phyloP scores from a whole-genome alignment of 257 asterid genomes.

The Penstemon newberryi region DNA sequence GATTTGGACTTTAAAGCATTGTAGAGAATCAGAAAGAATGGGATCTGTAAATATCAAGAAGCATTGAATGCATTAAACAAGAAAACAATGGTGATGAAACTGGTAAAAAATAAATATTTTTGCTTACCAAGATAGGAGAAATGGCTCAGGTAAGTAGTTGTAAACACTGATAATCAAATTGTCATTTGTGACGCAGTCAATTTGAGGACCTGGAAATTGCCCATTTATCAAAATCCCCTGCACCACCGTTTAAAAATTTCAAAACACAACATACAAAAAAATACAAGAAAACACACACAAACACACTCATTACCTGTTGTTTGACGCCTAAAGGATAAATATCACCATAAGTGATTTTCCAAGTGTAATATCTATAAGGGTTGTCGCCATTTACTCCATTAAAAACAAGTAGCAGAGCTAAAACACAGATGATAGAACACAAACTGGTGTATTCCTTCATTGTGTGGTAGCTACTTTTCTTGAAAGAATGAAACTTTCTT shows the following conservation, averaged over 20 bases:
- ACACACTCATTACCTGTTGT: conserved; percentile 58
- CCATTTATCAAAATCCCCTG: conserved; percentile 96
- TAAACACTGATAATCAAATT: conserved; percentile 85
- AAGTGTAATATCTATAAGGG: conserved; percentile 80
- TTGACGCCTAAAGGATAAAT: conserved; percentile 82
- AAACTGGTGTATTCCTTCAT: conserved; percentile 44
- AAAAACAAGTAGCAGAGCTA: conserved; percentile 35
- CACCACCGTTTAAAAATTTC: conserved; percentile 30
- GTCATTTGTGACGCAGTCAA: conserved; percentile 89
- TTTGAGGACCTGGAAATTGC: conserved; percentile 97
- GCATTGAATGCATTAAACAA: conserved; percentile 12
- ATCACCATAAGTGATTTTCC: conserved; percentile 81
- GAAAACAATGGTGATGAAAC: background rate
- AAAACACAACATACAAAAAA: background rate
- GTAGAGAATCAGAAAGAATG: conserved; percentile 15
- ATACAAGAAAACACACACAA: background rate
- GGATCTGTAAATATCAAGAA: conserved; percentile 21
- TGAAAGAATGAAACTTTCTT: background rate
- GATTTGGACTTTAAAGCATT: conserved; percentile 28
- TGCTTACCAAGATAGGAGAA: conserved; percentile 81
- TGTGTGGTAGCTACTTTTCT: background rate
- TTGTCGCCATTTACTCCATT: conserved; percentile 57
- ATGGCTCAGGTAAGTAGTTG: conserved; percentile 90
- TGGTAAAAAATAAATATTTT: background rate
- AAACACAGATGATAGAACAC: conserved; percentile 31